Conservation (phyloP, 73 alveolate genomes). For the Paramecium sonneborni region DNA sequence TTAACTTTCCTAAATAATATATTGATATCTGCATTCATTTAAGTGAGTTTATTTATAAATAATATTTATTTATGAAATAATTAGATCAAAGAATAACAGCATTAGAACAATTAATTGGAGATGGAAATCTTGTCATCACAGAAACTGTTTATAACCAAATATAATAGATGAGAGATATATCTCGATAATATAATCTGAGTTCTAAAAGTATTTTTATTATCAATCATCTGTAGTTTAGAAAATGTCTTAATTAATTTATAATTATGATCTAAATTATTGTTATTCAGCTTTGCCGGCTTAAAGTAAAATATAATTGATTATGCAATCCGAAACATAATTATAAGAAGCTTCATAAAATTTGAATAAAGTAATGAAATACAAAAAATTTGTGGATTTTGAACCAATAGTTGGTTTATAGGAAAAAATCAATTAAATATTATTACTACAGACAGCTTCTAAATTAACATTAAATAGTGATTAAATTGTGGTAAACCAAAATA, state of each 20-base stretch:
- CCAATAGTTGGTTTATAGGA: background rate
- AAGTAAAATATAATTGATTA: background rate
- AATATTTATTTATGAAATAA: background rate
- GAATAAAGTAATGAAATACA: background rate
- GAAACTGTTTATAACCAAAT: background rate
- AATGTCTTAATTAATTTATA: background rate
- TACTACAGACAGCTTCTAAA: background rate
- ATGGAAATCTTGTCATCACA: background rate
- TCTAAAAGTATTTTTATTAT: background rate
- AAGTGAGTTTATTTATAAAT: background rate
- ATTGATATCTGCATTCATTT: background rate
- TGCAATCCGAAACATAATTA: background rate
- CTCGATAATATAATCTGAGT: background rate
- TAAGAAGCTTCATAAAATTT: background rate
- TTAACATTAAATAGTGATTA: background rate
- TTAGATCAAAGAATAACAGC: background rate
- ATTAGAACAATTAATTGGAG: background rate
- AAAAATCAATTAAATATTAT: background rate
- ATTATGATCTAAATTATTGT: background rate
- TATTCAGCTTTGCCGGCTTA: background rate
- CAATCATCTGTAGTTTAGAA: background rate
- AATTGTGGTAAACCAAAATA: background rate
- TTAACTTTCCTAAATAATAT: no score
- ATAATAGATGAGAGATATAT: background rate
- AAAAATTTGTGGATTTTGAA: conserved; percentile 10